phyloP scores from a whole-genome alignment of 73 alveolate genomes.

The Paramecium biaurelia region DNA sequence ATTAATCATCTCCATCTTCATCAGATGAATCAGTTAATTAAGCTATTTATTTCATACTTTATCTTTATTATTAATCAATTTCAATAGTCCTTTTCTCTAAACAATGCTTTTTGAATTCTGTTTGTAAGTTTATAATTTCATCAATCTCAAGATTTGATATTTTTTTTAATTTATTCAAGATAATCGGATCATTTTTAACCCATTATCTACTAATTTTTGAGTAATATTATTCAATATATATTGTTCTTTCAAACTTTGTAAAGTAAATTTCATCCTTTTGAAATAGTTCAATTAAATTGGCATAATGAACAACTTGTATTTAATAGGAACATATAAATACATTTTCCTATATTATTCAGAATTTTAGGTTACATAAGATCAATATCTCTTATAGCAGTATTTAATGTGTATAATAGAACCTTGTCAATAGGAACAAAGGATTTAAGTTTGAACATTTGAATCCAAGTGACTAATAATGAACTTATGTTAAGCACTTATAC shows the following conservation, averaged over 20 bases:
- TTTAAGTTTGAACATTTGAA: background rate
- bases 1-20: background rate
- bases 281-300: background rate
- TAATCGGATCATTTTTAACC: background rate
- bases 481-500: background rate
- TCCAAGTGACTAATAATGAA: conserved; percentile 5
- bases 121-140: background rate
- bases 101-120: background rate
- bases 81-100: background rate
- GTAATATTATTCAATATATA: background rate
- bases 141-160: background rate
- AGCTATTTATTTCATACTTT: background rate
- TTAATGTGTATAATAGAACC: background rate
- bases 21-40: conserved; percentile 42
- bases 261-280: background rate
- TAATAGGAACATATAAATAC: background rate
- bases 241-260: background rate
- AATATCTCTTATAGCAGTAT: background rate
- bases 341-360: background rate
- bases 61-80: background rate
- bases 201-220: background rate
- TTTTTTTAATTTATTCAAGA: background rate
- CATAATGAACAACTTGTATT: background rate
- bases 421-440: conserved; percentile 6
- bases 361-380: background rate